Base-by-base conservation (phyloP, 805 yeast species). In the Scheffersomyces spartinae region DNA sequence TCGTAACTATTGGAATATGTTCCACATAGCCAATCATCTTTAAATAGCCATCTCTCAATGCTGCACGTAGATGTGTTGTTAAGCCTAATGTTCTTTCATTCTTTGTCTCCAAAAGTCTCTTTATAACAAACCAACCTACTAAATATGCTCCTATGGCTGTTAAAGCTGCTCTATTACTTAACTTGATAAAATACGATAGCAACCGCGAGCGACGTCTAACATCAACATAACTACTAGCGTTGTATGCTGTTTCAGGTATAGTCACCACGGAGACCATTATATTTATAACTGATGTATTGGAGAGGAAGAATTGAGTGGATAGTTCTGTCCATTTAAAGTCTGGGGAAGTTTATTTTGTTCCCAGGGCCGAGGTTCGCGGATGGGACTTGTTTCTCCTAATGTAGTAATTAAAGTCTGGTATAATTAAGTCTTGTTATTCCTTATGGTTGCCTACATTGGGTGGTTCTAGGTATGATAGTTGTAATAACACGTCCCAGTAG, bases 181-280 rank as follows among this genome's bases (percentile, higher is more conserved):
- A 42, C 18, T 32, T 38, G 13, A 58, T 27, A 9, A 60, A 24
- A 28, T 44, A 60, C 19, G 27, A 20, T 15, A 47, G 32, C 9
- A 49, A 21, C n/a, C 36, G 35, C 9, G 60, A 48, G 18, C 33
- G 32, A 7, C 43, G 32, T 8, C 40, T 35, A 2, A 38, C 23
- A 5, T 36, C 26, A 10, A 33, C 23, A 25, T 46, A 55, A 5
- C 40, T 32, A 10, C 37, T 34, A 3, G 56, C 45, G 26, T 60
- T 58, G 33, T 47, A 60, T 1, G 65, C 55, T 2, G 55, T 25
- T 29, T 60, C 66, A 3, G 66, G 64, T 2, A 60, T 55, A 3
- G 64, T 54, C 15, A 59, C 39, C 13, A 47, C 33, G 2, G 61
- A 62, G 7, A 58, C 47, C 21, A 42, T 34, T 39, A 35, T 32